Percentiles rank a stretch among this genome's conserved stretches.
Evolutionary conservation across 139 green algal species (phyloP).

Genomic region (Volvox reticuliferus): DNA sequence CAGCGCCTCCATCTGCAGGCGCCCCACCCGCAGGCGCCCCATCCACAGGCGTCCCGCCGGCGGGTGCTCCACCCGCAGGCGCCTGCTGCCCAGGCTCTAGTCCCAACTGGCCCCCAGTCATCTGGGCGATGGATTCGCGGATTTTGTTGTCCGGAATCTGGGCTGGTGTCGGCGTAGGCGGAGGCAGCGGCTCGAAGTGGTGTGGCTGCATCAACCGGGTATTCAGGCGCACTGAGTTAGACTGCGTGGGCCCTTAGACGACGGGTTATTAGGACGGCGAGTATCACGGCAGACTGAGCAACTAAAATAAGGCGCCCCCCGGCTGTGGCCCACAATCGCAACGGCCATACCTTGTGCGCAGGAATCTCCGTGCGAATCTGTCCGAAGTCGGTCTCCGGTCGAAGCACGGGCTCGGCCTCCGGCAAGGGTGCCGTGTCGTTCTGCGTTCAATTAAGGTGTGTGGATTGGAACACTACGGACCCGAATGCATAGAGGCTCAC

Average conservation of each 20-base stretch:
- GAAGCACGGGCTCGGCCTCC: slow-evolving; percentile 36
- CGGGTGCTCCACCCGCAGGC: not conserved
- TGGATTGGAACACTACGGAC: too few relatives aligned
- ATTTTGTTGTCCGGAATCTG: slow-evolving; percentile 13
- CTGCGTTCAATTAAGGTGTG: not conserved
- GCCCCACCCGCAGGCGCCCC: not conserved
- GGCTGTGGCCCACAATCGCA: too few relatives aligned
- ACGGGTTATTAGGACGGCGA: too few relatives aligned
- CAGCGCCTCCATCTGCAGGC: too few relatives aligned
- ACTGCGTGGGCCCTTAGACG: too few relatives aligned
- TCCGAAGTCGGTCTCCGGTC: slow-evolving; percentile 35
- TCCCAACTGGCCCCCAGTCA: slow-evolving; percentile 25
- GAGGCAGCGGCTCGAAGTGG: slow-evolving; percentile 35
- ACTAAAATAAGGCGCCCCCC: too few relatives aligned
- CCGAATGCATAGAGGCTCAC: too few relatives aligned
- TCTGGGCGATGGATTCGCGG: not conserved
- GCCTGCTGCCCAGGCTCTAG: not conserved
- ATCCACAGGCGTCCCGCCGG: too few relatives aligned
- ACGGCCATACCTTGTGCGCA: not conserved
- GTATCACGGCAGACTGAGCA: too few relatives aligned
- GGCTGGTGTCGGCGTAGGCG: not conserved
- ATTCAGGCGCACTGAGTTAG: too few relatives aligned
- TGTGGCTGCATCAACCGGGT: not conserved
- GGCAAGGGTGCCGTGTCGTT: not conserved
- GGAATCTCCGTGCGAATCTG: slow-evolving; percentile 25